Base-by-base conservation (phyloP, 202 grass and related monocot genomes). In the Zoysia matrella region DNA sequence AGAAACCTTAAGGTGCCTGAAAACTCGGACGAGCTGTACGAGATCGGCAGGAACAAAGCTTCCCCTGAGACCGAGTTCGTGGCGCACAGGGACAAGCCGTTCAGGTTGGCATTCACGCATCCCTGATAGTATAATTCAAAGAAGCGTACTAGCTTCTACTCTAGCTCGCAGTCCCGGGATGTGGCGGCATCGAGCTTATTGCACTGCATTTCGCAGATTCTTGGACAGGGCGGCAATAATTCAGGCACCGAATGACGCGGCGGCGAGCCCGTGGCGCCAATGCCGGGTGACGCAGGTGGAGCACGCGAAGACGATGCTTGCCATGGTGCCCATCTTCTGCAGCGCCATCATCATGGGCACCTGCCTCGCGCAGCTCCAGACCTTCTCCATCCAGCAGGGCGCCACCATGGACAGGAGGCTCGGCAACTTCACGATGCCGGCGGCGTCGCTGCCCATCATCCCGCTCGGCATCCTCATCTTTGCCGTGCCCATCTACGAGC, bases 371-470 rank as follows among this genome's bases (percentile, higher is more conserved):
- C 88, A 89, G 80, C 81, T 94, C 11, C 88, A 94, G 83, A 94
- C 88, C 86, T 94, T 94, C 88, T 94, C 88, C 60, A 86, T 94
- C 72, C 80, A 47, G 86, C 92, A 94, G 60, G 88, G 88, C 52
- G 45, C 0, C 75, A 83, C 80, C 69, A 87, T 94, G 92, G 65
- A 94, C 89, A 76, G 9, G 30, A 0, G 47, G 15, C 48, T 94
- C 3, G 75, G 67, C 12, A 6, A 11, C 2, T 53, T 89, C 51
- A 6, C 1, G 4, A 82, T 94, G 47, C 86, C 83, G 3, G 41
- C 81, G 9, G 88, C 92, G 10, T 74, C 88, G 41, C 84, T 89
- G 2, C 92, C 78, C 75, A 74, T 88, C 88, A 94, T 94, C 47
- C 80, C 92, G 45, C 43, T 91, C 13, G 49, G 49, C 92, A 51